These are phyloP conservation scores for Davidsoniella eucalypti DNA, from an alignment of 2,329 filamentous ascomycete genomes.

Conservation along the genomic window DNA sequence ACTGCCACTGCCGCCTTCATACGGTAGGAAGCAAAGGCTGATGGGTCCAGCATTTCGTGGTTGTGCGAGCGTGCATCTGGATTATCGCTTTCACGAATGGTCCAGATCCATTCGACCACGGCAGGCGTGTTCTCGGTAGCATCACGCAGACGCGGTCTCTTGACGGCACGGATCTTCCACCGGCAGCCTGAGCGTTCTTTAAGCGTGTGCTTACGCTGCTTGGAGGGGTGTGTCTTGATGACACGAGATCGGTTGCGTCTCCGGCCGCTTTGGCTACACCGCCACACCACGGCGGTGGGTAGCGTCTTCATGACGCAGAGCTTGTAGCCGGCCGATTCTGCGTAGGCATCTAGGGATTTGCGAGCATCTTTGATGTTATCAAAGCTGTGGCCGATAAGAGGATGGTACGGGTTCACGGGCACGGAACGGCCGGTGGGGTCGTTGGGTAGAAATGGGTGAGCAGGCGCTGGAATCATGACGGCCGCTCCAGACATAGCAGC, in stretches of 20 bases:
- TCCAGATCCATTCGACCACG: conserved; percentile 13
- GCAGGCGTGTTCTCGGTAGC: conserved; percentile 15
- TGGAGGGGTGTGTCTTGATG: conserved; percentile 5
- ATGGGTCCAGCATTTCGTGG: conserved; percentile 11
- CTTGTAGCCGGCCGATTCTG: conserved; percentile 12
- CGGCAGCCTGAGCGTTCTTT: conserved; percentile 12
- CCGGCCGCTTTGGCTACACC: conserved; percentile 11
- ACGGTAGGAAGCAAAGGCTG: conserved; percentile 11
- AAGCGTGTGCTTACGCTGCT: conserved; percentile 11
- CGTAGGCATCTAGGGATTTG: conserved; percentile 10
- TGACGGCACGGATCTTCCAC: conserved; percentile 12
- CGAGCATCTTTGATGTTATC: conserved; percentile 10
- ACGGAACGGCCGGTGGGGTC: conserved; percentile 12
- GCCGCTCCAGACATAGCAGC: background rate
- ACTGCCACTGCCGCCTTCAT: conserved; percentile 12
- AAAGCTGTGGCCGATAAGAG: conserved; percentile 11
- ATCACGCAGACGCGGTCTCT: conserved; percentile 11
- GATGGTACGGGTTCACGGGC: conserved; percentile 11
- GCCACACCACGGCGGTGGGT: conserved; percentile 11
- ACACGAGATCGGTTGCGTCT: conserved; percentile 3
- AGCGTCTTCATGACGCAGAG: conserved; percentile 13
- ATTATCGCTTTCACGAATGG: conserved; percentile 12
- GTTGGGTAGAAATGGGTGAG: conserved; percentile 11
- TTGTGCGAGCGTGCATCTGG: conserved; percentile 11
- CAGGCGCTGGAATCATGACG: conserved; percentile 9